A percentile compares a stretch with the other conserved stretches of the same genome.
These are phyloP conservation scores for Fraxinus excelsior DNA, from an alignment of 257 asterid species.

Conservation along the genomic window DNA sequence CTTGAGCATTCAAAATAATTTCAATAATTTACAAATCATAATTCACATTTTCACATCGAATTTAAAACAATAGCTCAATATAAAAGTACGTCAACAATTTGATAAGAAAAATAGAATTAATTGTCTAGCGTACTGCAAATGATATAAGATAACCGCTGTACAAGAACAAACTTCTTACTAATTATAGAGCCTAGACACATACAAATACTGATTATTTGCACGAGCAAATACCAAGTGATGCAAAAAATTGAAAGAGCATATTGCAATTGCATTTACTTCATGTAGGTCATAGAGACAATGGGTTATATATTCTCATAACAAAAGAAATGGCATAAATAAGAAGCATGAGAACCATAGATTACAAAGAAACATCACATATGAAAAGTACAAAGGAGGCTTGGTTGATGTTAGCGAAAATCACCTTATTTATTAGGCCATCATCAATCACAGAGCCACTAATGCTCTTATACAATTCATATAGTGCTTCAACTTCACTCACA, in stretches of 20 bases:
- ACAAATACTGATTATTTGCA: not conserved
- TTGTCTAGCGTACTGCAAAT: not conserved
- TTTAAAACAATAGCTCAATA: not conserved
- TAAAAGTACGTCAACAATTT: not conserved
- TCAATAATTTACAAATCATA: not conserved
- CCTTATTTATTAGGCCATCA: conserved; percentile 96
- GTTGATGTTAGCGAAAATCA: conserved; percentile 24
- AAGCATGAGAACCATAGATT: not conserved
- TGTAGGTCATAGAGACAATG: not conserved
- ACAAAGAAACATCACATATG: not conserved
- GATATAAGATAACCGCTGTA: conserved; percentile 2
- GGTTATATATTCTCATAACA: not conserved
- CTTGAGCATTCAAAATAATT: not conserved
- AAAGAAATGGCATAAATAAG: not conserved
- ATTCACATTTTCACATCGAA: not conserved
- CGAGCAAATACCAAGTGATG: not conserved
- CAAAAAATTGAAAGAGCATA: not conserved
- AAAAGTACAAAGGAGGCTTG: not conserved
- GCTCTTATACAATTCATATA: conserved; percentile 96
- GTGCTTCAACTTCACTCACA: conserved; percentile 98
- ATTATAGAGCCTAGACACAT: not conserved
- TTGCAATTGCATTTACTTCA: not conserved
- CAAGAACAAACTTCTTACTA: not conserved
- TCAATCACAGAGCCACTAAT: conserved; percentile 91
- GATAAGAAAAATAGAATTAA: not conserved